Percentiles rank a stretch among this genome's conserved stretches.
Evolutionary conservation across 139 green algal species (phyloP).

Genomic region (Desmodesmus armatus): DNA sequence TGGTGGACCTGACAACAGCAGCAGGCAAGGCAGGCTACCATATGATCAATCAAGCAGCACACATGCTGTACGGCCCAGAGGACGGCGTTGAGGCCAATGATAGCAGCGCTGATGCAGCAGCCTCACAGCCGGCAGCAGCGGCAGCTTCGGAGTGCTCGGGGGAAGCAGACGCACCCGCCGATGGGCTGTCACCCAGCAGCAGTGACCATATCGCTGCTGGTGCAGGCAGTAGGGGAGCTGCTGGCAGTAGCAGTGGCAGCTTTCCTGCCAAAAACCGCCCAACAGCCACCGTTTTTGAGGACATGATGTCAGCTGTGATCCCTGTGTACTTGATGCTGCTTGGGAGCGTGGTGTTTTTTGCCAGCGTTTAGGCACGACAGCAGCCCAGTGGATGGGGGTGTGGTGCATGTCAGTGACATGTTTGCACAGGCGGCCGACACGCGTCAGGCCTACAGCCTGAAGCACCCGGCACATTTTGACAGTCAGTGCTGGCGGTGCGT

Average conservation of each 20-base stretch:
- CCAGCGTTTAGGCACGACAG: too few relatives aligned
- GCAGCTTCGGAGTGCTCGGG: neutral
- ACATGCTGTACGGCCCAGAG: neutral
- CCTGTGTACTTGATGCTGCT: conserved; percentile 39
- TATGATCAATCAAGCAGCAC: too few relatives aligned
- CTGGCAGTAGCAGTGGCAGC: conserved; percentile 8
- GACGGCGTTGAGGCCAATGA: neutral
- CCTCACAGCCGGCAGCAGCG: conserved; percentile 18
- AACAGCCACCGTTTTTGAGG: neutral
- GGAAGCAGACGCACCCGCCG: too few relatives aligned
- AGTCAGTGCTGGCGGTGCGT: too few relatives aligned
- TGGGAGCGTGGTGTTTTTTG: conserved; percentile 33
- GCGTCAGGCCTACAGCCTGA: too few relatives aligned
- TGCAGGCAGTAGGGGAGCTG: neutral
- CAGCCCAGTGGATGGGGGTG: too few relatives aligned
- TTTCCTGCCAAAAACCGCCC: neutral
- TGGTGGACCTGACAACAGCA: neutral
- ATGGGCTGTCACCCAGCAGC: too few relatives aligned
- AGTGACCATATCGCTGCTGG: neutral
- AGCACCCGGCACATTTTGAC: too few relatives aligned
- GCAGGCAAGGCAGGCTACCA: neutral
- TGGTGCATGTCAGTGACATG: too few relatives aligned
- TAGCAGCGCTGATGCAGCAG: neutral
- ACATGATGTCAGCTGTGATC: conserved; percentile 15
- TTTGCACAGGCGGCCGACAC: too few relatives aligned